Conservation (phyloP, 2,329 filamentous ascomycete species). For the Penicillium sp. region DNA sequence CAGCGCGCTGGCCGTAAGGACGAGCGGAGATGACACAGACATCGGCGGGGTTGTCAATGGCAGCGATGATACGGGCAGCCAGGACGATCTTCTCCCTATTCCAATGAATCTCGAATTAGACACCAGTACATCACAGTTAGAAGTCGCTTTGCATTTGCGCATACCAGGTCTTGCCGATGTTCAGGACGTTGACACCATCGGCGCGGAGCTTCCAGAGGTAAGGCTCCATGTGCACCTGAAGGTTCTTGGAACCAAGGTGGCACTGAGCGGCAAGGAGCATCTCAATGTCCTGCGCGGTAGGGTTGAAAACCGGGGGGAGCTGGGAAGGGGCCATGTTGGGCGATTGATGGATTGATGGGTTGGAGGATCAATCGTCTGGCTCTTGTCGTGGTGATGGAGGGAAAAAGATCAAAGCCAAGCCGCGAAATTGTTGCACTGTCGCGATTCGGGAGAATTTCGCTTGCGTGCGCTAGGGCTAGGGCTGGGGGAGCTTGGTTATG, state of each 20-base stretch:
- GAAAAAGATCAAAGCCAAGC: slow-evolving; percentile 31
- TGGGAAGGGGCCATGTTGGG: slow-evolving; percentile 92
- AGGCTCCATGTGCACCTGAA: slow-evolving; percentile 98
- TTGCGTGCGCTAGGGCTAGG: slow-evolving; percentile 43
- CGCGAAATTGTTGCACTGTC: slow-evolving; percentile 29
- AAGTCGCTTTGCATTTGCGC: slow-evolving; percentile 30
- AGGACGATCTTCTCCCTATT: slow-evolving; percentile 98
- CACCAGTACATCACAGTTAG: neutral
- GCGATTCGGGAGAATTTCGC: slow-evolving; percentile 38
- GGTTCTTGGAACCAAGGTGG: slow-evolving; percentile 98
- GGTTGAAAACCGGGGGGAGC: slow-evolving; percentile 93
- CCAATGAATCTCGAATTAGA: slow-evolving; percentile 24
- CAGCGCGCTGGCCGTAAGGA: slow-evolving; percentile 98
- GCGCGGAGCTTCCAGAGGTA: slow-evolving; percentile 99
- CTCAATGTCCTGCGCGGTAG: slow-evolving; percentile 98
- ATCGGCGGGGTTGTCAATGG: slow-evolving; percentile 99
- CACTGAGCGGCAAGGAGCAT: slow-evolving; percentile 95
- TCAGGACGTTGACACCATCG: slow-evolving; percentile 97
- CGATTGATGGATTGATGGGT: slow-evolving; percentile 49
- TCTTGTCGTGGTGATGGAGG: slow-evolving; percentile 43
- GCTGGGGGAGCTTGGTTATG: slow-evolving; percentile 9
- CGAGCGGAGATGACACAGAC: slow-evolving; percentile 99
- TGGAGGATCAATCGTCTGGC: slow-evolving; percentile 49
- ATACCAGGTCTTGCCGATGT: slow-evolving; percentile 99
- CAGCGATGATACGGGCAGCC: slow-evolving; percentile 96